Conservation (phyloP, 345 rosid species). For the Citrus reticulata region DNA sequence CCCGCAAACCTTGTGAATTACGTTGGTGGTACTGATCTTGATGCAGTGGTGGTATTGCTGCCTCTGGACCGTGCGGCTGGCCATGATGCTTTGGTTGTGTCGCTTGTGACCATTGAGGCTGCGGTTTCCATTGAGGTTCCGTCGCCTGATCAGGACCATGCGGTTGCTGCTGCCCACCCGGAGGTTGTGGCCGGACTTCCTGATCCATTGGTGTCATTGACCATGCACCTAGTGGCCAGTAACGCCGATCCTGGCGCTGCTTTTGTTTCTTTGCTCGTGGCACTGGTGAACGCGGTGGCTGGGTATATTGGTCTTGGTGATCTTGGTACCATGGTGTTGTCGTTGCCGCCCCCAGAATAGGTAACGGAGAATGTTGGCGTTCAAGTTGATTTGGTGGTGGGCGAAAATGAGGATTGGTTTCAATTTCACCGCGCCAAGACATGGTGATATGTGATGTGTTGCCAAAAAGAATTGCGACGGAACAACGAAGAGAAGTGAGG, state of each 20-base stretch:
- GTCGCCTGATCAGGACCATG: neutral
- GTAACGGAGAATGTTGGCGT: neutral
- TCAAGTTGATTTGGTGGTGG: neutral
- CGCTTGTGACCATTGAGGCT: neutral
- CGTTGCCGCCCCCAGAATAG: neutral
- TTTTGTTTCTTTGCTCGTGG: neutral
- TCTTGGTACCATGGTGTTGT: neutral
- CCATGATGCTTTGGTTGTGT: constrained; percentile 14
- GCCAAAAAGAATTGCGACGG: neutral
- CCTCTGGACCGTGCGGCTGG: constrained; percentile 12
- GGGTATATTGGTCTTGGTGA: neutral
- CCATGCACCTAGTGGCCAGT: neutral
- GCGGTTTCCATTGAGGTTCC: neutral
- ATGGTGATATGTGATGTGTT: constrained; percentile 17
- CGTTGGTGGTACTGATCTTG: constrained; percentile 1
- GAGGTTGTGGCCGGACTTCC: neutral
- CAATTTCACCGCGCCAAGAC: constrained; percentile 48
- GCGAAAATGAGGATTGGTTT: constrained; percentile 61
- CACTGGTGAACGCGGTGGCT: neutral
- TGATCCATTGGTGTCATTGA: neutral
- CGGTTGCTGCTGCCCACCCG: no score
- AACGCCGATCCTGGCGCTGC: neutral
- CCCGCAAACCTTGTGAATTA: neutral
- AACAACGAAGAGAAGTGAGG: neutral
- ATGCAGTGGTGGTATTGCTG: constrained; percentile 8